Percentiles rank a stretch among this genome's conserved stretches.
Evolutionary conservation across 495 filamentous ascomycete genomes (phyloP).

Genomic region (Sabuloglossum arenarium): DNA sequence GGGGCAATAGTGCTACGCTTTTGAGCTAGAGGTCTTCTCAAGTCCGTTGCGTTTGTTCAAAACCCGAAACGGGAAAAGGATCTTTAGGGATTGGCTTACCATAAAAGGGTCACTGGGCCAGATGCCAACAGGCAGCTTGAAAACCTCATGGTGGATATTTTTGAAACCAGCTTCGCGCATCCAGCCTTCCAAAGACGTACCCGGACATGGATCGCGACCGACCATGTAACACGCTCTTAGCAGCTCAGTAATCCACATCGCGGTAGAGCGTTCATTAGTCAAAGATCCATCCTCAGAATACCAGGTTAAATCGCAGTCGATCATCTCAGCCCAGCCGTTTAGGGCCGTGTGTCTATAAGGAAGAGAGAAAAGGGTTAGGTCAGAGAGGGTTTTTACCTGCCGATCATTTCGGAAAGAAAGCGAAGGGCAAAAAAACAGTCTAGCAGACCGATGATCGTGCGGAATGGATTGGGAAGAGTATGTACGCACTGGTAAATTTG

Average conservation of each 20-base stretch:
- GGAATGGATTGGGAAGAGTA: no score
- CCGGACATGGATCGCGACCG: constrained; percentile 4
- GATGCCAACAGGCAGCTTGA: constrained; percentile 5
- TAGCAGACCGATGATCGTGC: background rate
- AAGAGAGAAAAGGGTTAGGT: no score
- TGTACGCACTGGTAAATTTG: background rate
- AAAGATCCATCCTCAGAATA: constrained; percentile 9
- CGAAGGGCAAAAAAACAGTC: background rate
- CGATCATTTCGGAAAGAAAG: no score
- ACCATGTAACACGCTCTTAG: constrained; percentile 4
- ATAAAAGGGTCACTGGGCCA: constrained; percentile 11
- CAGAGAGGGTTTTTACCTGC: no score
- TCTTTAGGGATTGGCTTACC: background rate
- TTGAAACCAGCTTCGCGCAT: constrained; percentile 8
- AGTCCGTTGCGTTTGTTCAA: no score
- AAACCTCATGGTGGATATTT: constrained; percentile 5
- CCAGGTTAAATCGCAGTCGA: constrained; percentile 4
- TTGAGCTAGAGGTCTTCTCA: no score
- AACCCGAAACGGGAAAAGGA: background rate
- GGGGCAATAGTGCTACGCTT: no score
- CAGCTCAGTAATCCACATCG: constrained; percentile 2
- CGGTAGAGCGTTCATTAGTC: background rate
- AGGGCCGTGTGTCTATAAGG: constrained; percentile 5
- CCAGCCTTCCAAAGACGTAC: constrained; percentile 1
- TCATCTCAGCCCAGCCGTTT: constrained; percentile 8